These are phyloP conservation scores for Stygiomarasmius scandens DNA, from an alignment of 1,284 basidiomycete species.

Conservation along the genomic window DNA sequence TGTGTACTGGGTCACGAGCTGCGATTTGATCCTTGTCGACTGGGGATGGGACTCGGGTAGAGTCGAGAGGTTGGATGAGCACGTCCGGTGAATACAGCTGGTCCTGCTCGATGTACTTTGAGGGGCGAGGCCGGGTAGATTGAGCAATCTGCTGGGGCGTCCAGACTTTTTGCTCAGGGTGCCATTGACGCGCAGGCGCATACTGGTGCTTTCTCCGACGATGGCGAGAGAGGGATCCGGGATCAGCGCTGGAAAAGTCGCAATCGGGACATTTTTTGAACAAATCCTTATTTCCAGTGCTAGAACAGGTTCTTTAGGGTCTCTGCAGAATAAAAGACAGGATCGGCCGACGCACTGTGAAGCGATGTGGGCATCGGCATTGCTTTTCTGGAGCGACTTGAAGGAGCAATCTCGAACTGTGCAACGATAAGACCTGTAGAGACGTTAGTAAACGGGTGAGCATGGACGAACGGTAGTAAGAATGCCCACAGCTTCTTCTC, in stretches of 20 bases:
- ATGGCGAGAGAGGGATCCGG: conserved; percentile 32
- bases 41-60: too few species aligned
- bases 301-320: not conserved
- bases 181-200: conserved; percentile 13
- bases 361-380: conserved; percentile 30
- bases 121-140: too few species aligned
- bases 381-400: conserved; percentile 29
- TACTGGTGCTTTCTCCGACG: conserved; percentile 17
- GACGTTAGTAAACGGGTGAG: too few species aligned
- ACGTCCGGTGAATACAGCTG: too few species aligned
- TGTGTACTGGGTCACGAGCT: too few species aligned
- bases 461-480: not conserved
- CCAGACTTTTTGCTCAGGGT: too few species aligned
- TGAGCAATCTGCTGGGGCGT: too few species aligned
- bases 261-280: conserved; percentile 29
- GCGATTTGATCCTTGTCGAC: too few species aligned
- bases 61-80: too few species aligned
- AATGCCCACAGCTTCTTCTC: not conserved
- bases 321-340: conserved; percentile 22
- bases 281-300: not conserved
- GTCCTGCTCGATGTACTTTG: too few species aligned
- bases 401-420: conserved; percentile 24
- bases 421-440: conserved; percentile 18
- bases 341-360: conserved; percentile 25
- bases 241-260: conserved; percentile 24